Conservation (phyloP, 164 flowering plant species). For the Sedum album region DNA sequence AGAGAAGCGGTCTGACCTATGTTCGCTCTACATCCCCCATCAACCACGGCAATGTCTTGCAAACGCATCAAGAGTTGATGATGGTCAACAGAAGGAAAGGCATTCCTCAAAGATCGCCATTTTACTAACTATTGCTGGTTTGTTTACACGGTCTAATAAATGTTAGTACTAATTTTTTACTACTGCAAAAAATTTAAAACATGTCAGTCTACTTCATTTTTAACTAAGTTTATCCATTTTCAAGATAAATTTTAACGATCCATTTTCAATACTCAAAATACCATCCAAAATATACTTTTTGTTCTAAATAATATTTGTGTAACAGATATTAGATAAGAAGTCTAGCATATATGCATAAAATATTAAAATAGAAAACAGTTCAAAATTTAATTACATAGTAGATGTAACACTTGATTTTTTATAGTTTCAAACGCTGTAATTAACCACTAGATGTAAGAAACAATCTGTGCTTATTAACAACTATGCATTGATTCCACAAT, state of each 20-base stretch:
- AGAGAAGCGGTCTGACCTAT: slow-evolving; percentile 54
- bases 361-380: no score
- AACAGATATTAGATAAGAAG: no score
- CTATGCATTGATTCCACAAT: not conserved
- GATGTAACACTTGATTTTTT: no score
- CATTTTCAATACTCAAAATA: no score
- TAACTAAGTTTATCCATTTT: not conserved
- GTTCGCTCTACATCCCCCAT: slow-evolving; percentile 40
- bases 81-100: slow-evolving; percentile 77
- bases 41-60: slow-evolving; percentile 25
- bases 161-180: not conserved
- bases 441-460: not conserved
- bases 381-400: no score
- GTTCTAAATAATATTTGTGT: no score
- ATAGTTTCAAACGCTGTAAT: no score
- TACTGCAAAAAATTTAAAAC: not conserved
- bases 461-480: not conserved
- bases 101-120: slow-evolving; percentile 88
- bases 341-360: no score
- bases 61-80: slow-evolving; percentile 70
- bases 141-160: not conserved
- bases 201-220: not conserved
- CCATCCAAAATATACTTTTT: not conserved
- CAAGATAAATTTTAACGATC: no score
- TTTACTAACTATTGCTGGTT: slow-evolving; percentile 34